These are phyloP conservation scores for Colletotrichum tamarilloi DNA, from an alignment of 2,329 filamentous ascomycete species.

Conservation along the genomic window DNA sequence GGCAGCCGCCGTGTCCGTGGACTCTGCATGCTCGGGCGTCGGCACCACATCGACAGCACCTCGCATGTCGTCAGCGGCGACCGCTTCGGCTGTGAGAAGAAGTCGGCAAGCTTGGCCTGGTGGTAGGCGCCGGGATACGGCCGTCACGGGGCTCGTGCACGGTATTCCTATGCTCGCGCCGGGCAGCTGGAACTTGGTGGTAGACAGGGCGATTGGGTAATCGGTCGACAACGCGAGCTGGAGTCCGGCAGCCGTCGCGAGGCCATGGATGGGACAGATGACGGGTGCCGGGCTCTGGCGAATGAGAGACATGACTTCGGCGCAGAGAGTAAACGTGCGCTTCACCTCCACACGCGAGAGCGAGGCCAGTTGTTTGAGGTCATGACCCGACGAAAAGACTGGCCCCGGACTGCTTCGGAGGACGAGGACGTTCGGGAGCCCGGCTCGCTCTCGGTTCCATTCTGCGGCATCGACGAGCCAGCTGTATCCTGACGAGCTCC, in stretches of 20 bases:
- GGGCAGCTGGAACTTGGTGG: constrained; percentile 42
- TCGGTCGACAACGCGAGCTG: constrained; percentile 48
- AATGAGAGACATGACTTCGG: constrained; percentile 46
- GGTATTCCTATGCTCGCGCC: constrained; percentile 45
- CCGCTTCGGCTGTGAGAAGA: constrained; percentile 43
- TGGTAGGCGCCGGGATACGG: constrained; percentile 41
- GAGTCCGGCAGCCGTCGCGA: constrained; percentile 45
- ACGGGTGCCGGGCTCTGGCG: constrained; percentile 45
- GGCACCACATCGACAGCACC: constrained; percentile 42
- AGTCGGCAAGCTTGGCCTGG: constrained; percentile 42
- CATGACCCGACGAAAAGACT: constrained; percentile 47
- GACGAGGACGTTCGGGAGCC: constrained; percentile 45
- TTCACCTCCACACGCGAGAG: constrained; percentile 27
- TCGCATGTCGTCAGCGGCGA: constrained; percentile 39
- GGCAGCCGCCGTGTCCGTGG: constrained; percentile 35
- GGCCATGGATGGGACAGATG: constrained; percentile 44
- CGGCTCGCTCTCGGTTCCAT: constrained; percentile 39
- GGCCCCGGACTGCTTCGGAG: constrained; percentile 43
- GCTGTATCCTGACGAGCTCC: constrained; percentile 14
- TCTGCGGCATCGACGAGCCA: constrained; percentile 43
- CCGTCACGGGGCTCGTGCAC: constrained; percentile 45
- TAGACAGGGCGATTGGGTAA: constrained; percentile 40
- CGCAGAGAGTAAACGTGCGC: constrained; percentile 43
- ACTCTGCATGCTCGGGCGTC: constrained; percentile 33
- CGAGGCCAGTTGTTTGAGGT: constrained; percentile 42